Percentiles rank a stretch among this genome's conserved stretches.
Evolutionary conservation across 2,329 filamentous ascomycete species (phyloP).

Genomic region (Fusarium sp.): DNA sequence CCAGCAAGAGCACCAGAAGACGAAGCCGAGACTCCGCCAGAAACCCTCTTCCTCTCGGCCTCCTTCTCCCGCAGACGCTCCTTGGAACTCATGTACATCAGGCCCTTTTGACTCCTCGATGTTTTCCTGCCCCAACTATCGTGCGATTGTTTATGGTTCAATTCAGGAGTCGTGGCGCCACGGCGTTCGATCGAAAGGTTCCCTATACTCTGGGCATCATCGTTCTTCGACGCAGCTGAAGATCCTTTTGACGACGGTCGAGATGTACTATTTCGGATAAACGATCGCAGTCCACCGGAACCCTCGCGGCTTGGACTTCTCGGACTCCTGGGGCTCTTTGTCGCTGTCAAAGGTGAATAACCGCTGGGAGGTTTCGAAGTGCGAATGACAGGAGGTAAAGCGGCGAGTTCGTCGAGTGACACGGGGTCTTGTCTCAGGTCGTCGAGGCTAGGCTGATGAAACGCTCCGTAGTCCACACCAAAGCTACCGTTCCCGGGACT

Average conservation of each 20-base stretch:
- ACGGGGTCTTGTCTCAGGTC: slow-evolving; percentile 60
- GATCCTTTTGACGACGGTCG: slow-evolving; percentile 71
- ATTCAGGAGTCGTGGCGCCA: slow-evolving; percentile 59
- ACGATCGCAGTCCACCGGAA: slow-evolving; percentile 65
- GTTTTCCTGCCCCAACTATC: slow-evolving; percentile 73
- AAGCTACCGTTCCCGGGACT: slow-evolving; percentile 66
- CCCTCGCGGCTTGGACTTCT: slow-evolving; percentile 64
- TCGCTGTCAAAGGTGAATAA: slow-evolving; percentile 76
- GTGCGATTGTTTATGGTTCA: slow-evolving; percentile 65
- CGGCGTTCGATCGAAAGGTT: slow-evolving; percentile 72
- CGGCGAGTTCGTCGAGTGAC: slow-evolving; percentile 70
- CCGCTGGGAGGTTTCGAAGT: slow-evolving; percentile 86
- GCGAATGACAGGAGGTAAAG: slow-evolving; percentile 77
- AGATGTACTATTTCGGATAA: slow-evolving; percentile 65
- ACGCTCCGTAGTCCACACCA: slow-evolving; percentile 79
- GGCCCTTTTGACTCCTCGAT: slow-evolving; percentile 64
- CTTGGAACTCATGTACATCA: slow-evolving; percentile 81
- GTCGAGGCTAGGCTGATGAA: slow-evolving; percentile 63
- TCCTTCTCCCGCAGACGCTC: slow-evolving; percentile 74
- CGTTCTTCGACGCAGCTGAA: slow-evolving; percentile 63
- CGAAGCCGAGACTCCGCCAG: slow-evolving; percentile 36
- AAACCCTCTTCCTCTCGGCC: slow-evolving; percentile 68
- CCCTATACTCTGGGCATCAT: slow-evolving; percentile 71
- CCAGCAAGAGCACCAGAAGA: slow-evolving; percentile 53
- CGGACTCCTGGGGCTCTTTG: slow-evolving; percentile 61